phyloP scores from a whole-genome alignment of 148 eudicot genomes.

The Dysphania ambrosioides region DNA sequence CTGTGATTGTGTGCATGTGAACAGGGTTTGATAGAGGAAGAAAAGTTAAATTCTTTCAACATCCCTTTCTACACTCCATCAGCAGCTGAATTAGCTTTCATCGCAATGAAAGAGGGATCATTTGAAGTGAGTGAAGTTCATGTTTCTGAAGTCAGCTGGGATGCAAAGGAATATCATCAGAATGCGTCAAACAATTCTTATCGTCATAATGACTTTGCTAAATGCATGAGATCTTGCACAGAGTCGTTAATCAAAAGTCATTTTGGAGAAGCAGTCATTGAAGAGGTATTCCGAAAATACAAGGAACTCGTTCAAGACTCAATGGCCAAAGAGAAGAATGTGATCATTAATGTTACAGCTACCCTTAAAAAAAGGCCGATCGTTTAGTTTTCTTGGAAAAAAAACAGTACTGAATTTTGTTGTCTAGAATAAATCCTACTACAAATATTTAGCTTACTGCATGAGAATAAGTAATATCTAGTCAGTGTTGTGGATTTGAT shows the following conservation, averaged over 20 bases:
- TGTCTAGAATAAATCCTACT: too few relatives aligned
- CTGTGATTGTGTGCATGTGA: background rate
- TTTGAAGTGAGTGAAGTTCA: constrained; percentile 32
- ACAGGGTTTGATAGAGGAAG: constrained; percentile 46
- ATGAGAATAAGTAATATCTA: too few relatives aligned
- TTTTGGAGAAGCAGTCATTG: constrained; percentile 41
- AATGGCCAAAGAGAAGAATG: constrained; percentile 38
- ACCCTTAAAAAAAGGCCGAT: too few relatives aligned
- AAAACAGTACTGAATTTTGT: too few relatives aligned
- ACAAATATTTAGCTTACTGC: too few relatives aligned
- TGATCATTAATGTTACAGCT: constrained; percentile 37
- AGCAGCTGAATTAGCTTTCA: constrained; percentile 32
- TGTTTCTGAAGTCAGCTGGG: constrained; percentile 37
- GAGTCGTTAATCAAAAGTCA: constrained; percentile 45
- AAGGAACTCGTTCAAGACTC: constrained; percentile 15
- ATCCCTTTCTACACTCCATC: constrained; percentile 50
- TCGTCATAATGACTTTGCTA: constrained; percentile 9
- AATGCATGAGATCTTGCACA: constrained; percentile 44
- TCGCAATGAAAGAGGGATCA: constrained; percentile 41
- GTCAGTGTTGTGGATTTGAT: too few relatives aligned
- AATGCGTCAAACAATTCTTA: background rate
- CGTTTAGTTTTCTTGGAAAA: too few relatives aligned
- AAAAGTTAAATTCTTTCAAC: constrained; percentile 40
- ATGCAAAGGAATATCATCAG: background rate
- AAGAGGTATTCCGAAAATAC: constrained; percentile 38